Percentiles rank a stretch among this genome's conserved stretches.
Conservation (phyloP, 2,329 filamentous ascomycete species). For the Fusarium xyrophilum region DNA sequence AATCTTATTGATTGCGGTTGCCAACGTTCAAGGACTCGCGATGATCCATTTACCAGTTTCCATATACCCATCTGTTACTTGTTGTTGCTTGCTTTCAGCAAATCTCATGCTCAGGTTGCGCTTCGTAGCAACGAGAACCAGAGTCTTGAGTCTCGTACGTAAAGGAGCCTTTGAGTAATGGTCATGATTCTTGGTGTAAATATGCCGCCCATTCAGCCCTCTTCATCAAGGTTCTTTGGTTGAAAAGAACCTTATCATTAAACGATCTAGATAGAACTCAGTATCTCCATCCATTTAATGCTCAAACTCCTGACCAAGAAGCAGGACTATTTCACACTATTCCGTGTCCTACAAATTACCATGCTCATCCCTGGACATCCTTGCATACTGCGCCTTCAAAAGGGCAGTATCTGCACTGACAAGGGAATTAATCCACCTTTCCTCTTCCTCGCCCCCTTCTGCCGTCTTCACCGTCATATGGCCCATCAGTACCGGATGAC, state of each 20-base stretch:
- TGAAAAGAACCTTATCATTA: neutral
- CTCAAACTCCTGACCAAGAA: neutral
- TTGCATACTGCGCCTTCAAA: slow-evolving; percentile 47
- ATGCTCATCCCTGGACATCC: slow-evolving; percentile 42
- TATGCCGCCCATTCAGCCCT: neutral
- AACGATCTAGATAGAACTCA: neutral
- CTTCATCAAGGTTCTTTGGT: neutral
- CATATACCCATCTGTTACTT: neutral
- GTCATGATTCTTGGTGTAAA: neutral
- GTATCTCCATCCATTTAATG: neutral
- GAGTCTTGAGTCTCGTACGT: neutral
- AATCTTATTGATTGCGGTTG: neutral
- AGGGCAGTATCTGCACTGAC: slow-evolving; percentile 44
- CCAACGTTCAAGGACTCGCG: neutral
- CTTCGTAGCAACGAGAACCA: neutral
- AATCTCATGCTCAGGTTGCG: neutral
- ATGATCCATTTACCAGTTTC: no score
- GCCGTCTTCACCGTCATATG: slow-evolving; percentile 37
- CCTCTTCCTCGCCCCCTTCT: slow-evolving; percentile 22
- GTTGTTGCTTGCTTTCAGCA: neutral
- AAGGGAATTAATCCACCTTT: slow-evolving; percentile 46
- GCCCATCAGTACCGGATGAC: slow-evolving; percentile 49
- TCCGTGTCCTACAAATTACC: slow-evolving; percentile 24
- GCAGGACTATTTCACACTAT: neutral
- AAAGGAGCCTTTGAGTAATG: neutral